Evolutionary conservation across 2,329 filamentous ascomycete species (phyloP).

Genomic region (Zopfia rhizophila): DNA sequence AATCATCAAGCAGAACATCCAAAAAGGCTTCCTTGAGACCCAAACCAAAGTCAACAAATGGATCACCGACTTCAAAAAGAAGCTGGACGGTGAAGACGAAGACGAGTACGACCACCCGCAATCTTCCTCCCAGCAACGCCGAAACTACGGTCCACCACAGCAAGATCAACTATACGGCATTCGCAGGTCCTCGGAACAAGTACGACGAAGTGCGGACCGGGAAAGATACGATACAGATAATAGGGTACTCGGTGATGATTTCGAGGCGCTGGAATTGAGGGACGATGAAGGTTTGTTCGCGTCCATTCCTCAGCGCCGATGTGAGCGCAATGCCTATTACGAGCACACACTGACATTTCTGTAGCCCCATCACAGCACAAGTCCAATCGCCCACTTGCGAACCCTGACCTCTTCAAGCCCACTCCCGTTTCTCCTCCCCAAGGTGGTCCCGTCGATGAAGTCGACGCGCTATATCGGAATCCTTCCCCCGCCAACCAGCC

Average conservation of each 20-base stretch:
- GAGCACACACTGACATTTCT: slow-evolving; percentile 30
- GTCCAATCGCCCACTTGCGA: slow-evolving; percentile 74
- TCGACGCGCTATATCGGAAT: slow-evolving; percentile 74
- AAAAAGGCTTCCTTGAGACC: slow-evolving; percentile 93
- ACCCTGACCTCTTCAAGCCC: slow-evolving; percentile 83
- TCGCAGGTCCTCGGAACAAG: slow-evolving; percentile 51
- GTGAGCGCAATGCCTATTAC: neutral
- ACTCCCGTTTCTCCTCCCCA: slow-evolving; percentile 64
- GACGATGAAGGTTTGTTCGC: slow-evolving; percentile 66
- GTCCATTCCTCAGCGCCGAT: neutral
- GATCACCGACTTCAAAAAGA: slow-evolving; percentile 92
- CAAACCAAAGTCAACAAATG: slow-evolving; percentile 92
- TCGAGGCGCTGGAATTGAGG: slow-evolving; percentile 72
- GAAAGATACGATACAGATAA: slow-evolving; percentile 96
- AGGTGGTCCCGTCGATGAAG: slow-evolving; percentile 78
- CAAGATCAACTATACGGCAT: slow-evolving; percentile 53
- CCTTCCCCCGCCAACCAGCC: slow-evolving; percentile 49
- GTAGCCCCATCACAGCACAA: slow-evolving; percentile 62
- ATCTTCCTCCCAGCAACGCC: slow-evolving; percentile 43
- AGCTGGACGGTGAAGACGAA: slow-evolving; percentile 86
- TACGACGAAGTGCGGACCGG: slow-evolving; percentile 80
- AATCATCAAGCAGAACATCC: slow-evolving; percentile 89
- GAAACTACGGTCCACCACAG: slow-evolving; percentile 51
- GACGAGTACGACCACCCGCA: slow-evolving; percentile 66
- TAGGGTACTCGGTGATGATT: slow-evolving; percentile 88